Evolutionary conservation across 148 eudicot genomes (phyloP).

Genomic region (Polygonum maritimum): DNA sequence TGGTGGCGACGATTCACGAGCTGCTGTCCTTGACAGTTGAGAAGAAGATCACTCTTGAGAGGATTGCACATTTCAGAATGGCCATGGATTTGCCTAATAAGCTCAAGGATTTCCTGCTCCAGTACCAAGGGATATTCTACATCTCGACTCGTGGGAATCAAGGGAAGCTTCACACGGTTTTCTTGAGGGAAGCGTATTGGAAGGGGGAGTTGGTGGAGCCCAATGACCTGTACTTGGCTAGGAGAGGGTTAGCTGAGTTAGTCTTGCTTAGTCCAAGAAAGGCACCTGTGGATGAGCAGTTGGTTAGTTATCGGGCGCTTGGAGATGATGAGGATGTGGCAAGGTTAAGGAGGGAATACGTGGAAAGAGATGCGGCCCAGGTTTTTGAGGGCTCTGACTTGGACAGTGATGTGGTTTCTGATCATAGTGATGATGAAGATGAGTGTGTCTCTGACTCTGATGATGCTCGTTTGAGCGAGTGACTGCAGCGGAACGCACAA

Average conservation of each 20-base stretch:
- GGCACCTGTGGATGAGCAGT: conserved; percentile 39
- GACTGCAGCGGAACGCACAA: not conserved
- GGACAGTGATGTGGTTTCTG: not conserved
- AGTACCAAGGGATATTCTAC: conserved; percentile 92
- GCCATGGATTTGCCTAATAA: conserved; percentile 79
- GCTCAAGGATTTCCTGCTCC: conserved; percentile 79
- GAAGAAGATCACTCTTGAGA: conserved; percentile 92
- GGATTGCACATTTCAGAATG: conserved; percentile 85
- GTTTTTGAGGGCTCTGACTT: not conserved
- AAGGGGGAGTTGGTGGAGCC: conserved; percentile 82
- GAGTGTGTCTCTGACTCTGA: not conserved
- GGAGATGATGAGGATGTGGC: conserved; percentile 21
- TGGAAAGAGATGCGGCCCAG: conserved; percentile 7
- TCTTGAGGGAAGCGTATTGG: conserved; percentile 82
- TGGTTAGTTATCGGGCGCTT: conserved; percentile 44
- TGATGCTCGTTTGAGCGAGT: not conserved
- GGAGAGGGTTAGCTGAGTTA: conserved; percentile 68
- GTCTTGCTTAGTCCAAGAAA: conserved; percentile 61
- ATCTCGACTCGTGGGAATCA: conserved; percentile 91
- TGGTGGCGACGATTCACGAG: conserved; percentile 82
- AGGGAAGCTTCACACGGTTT: conserved; percentile 91
- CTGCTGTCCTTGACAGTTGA: conserved; percentile 79
- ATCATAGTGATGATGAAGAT: not conserved
- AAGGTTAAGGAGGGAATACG: conserved; percentile 10
- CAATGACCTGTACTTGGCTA: conserved; percentile 82